Evolutionary conservation across 768 basidiomycete species (phyloP).

Genomic region (Rhodotorula paludigena): DNA sequence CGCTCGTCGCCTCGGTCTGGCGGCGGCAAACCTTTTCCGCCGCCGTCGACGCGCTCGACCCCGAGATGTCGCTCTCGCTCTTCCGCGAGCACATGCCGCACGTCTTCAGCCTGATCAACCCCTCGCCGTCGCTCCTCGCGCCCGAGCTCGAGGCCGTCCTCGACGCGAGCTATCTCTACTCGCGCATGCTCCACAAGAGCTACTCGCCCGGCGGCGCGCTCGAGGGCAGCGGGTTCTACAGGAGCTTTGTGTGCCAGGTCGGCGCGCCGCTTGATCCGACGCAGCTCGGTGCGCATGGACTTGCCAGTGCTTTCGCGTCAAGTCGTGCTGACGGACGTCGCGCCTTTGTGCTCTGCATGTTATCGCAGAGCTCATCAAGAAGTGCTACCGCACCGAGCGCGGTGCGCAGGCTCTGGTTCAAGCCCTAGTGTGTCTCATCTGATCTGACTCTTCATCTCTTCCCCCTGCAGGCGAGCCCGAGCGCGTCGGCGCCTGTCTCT

Average conservation of each 20-base stretch:
- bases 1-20: constrained; percentile 85
- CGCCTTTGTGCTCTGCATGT: no score
- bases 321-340: not conserved
- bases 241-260: constrained; percentile 78
- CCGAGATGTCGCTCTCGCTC: constrained; percentile 64
- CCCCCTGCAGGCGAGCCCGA: constrained; percentile 58
- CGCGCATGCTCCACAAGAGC: constrained; percentile 70
- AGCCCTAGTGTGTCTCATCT: not conserved
- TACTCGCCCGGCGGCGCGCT: constrained; percentile 52
- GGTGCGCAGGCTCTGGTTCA: constrained; percentile 8
- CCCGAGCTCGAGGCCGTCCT: constrained; percentile 58
- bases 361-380: constrained; percentile 68
- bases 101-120: constrained; percentile 57
- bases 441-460: not conserved
- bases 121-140: constrained; percentile 40
- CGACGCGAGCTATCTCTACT: constrained; percentile 70
- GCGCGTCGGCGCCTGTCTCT: constrained; percentile 74
- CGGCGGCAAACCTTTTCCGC: constrained; percentile 83
- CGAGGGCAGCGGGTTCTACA: constrained; percentile 66
- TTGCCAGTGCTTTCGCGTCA: not conserved
- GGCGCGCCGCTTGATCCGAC: constrained; percentile 66
- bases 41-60: constrained; percentile 69
- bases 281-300: constrained; percentile 54
- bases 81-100: constrained; percentile 67
- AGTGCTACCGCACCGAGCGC: constrained; percentile 67